Evolutionary conservation across 768 basidiomycete genomes (phyloP), one percentile per base, ranked within the genome.

Genomic region (Amanita pseudoporphyria): DNA sequence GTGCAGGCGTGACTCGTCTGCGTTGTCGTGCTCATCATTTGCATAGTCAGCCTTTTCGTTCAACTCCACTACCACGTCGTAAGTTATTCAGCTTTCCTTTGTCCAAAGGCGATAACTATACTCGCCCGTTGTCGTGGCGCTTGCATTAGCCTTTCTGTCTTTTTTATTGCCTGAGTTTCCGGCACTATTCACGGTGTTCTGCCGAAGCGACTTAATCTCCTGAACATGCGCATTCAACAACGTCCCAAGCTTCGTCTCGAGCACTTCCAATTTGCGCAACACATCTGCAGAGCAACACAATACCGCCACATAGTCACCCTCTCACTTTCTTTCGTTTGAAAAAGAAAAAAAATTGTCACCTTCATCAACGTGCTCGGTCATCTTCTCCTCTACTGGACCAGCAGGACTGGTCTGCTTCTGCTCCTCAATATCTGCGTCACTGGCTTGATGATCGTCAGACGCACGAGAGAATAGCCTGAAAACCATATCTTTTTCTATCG

Each of bases 1-100:
- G 31, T 62, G 57, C 21, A 59, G 16, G 2, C 47, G 57, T 1
- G 54, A 28, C 41, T 50, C 53, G 21, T 18, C 33, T 24, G 3
- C 37, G 9, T 43, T 19, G 43, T 45, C 18, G 16, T 22, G n/a
- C 18, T 16, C 7, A n/a, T 5, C 16, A 40, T 22, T 16, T 22
- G 16, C 5, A 22, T 28, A 28, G 26, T 28, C 26, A 7, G 26
- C 7, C 26, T 28, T 7, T 28, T 3, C 26, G 7, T 28, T 7
- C 26, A 28, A 7, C 26, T 28, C 26, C 4, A 7, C 26, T 28
- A 7, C 26, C 26, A 28, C 7, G 7, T 28, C 26, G 26, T 28
- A 28, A 3, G 26, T 28, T 28, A 7, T 28, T 28, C 26, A 28
- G 26, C 26, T 28, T 28, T 4, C 26, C 26, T 7, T 28, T 28